Conservation (phyloP, 768 basidiomycete species). For the Atractiella rhizophila region DNA sequence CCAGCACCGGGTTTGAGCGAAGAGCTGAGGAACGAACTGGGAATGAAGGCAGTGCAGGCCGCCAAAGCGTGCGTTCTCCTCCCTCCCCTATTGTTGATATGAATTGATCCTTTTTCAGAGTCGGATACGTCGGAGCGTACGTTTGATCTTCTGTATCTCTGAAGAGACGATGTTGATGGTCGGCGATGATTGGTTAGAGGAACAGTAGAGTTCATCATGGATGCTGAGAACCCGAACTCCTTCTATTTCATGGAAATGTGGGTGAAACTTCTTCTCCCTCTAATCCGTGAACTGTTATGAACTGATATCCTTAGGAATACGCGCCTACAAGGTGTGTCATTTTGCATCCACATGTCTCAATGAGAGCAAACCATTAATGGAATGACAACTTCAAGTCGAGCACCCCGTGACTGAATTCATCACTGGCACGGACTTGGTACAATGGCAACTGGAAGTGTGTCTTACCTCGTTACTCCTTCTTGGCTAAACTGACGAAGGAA, state of each 20-base stretch:
- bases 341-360: conserved; percentile 38
- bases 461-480: neutral
- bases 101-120: too few relatives aligned
- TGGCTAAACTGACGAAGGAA: too few relatives aligned
- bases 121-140: conserved; percentile 57
- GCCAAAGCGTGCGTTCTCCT: too few relatives aligned
- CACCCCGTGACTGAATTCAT: conserved; percentile 33
- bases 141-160: neutral
- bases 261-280: conserved; percentile 13
- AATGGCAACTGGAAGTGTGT: conserved; percentile 68
- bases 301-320: conserved; percentile 15
- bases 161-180: neutral
- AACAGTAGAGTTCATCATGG: conserved; percentile 61
- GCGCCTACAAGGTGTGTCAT: conserved; percentile 16
- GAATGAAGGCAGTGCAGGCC: conserved; percentile 71
- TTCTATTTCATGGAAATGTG: conserved; percentile 96
- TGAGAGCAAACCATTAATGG: neutral
- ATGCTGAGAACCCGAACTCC: conserved; percentile 47
- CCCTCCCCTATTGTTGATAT: too few relatives aligned
- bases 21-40: conserved; percentile 53
- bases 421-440: conserved; percentile 74
- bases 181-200: conserved; percentile 7
- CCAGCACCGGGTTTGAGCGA: conserved; percentile 67
- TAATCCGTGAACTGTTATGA: neutral
- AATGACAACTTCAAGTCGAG: conserved; percentile 43